Base-by-base conservation (phyloP, 768 basidiomycete genomes). In the Lactarius akahatsu region DNA sequence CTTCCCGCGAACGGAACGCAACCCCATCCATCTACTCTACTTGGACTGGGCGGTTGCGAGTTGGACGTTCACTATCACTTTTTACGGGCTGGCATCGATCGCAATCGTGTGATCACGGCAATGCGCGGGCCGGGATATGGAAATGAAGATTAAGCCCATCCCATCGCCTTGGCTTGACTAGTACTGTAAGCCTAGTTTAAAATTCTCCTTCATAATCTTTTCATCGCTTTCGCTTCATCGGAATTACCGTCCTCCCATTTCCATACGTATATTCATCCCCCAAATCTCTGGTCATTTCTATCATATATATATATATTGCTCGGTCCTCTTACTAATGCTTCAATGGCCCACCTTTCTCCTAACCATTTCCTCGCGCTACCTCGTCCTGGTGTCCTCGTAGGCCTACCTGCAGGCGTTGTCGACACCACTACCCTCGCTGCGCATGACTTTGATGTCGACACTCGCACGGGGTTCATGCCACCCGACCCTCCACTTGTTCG, bases 381-480 rank as follows among this genome's bases (percentile, higher is more conserved):
- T 20, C 74, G 78, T 9, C 78, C 76, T 4, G 74, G 76, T 67
- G 73, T 69, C 26, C 65, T 69, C 52, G 57, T 69, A 8, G 72
- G 73, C 15, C 71, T 72, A 0, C 70, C 72, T 4, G 59, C 62
- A 16, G 76, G 77, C 54, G 71, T 73, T 6, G 72, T 74, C 20
- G 77, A 78, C 52, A 78, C 77, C 2, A 74, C 78, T 13, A 78
- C 78, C 0, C 72, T 78, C 55, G 77, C 77, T 45, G 78, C 78
- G 6, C 77, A 77, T 62, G 77, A 78, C 59, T 98, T 94, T 79
- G 94, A 98, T 74, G 91, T 98, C 66, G 94, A 96, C 74, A 88
- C 89, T 11, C 81, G 86, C 16, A 93, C 94, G 0, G 96, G 96
- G 0, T 98, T 98, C 76, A 89, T 98, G 86, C 91, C 96, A 2